A percentile compares a stretch with the other conserved stretches of the same genome.
Conservation (phyloP, 805 yeast species). For the Ogataea methylovora region DNA sequence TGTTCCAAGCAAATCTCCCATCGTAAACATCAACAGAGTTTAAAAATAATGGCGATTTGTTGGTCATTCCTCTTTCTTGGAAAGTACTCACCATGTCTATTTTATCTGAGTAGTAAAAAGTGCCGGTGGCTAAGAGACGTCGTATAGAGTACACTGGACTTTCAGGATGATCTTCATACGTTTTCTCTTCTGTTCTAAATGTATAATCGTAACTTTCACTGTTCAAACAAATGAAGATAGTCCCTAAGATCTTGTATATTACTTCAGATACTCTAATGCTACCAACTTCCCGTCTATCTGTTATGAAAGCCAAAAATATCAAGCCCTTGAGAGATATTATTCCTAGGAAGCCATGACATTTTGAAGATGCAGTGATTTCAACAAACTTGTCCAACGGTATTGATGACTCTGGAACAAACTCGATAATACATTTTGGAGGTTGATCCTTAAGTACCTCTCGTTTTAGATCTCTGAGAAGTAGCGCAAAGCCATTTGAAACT, state of each 20-base stretch:
- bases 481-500: constrained; percentile 48
- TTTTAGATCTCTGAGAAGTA: constrained; percentile 46
- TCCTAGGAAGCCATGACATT: constrained; percentile 58
- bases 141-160: constrained; percentile 38
- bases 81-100: constrained; percentile 38
- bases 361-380: constrained; percentile 33
- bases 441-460: constrained; percentile 16
- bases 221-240: constrained; percentile 58
- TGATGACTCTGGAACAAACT: constrained; percentile 37
- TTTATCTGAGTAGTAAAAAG: constrained; percentile 39
- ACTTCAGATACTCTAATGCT: constrained; percentile 48
- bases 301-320: constrained; percentile 51
- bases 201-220: constrained; percentile 44
- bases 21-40: constrained; percentile 34
- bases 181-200: constrained; percentile 9
- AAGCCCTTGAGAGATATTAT: constrained; percentile 45
- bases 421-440: constrained; percentile 40
- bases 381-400: constrained; percentile 32
- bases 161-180: constrained; percentile 13
- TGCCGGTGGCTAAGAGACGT: constrained; percentile 36
- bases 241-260: constrained; percentile 47
- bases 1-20: constrained; percentile 44
- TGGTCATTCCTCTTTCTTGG: constrained; percentile 34
- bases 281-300: constrained; percentile 48
- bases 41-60: constrained; percentile 12